phyloP scores from a whole-genome alignment of 805 yeast species.

The Blastobotrys muscicola region DNA sequence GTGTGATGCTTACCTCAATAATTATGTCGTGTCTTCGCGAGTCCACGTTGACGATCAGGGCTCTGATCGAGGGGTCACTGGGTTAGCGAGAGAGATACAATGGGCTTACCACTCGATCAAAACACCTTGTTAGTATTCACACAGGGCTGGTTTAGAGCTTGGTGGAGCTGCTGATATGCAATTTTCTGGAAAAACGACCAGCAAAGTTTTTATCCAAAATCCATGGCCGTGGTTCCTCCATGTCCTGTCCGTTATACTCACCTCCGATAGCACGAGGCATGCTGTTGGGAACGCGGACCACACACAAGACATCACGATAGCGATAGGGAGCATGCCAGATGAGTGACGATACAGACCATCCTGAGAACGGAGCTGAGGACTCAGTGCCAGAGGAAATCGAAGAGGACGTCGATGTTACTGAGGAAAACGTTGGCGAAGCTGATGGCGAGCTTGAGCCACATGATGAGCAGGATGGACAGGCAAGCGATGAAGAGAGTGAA shows the following conservation, averaged over 20 bases:
- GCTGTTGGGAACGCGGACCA: not conserved
- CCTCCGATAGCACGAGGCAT: not conserved
- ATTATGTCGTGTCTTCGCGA: conserved; percentile 64
- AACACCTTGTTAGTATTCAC: conserved; percentile 20
- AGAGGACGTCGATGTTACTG: conserved; percentile 1
- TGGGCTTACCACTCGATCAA: conserved; percentile 26
- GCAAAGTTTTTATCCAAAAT: not conserved
- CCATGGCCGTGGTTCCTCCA: not conserved
- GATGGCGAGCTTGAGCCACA: not conserved
- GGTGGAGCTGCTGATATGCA: no score
- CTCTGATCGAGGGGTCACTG: conserved; percentile 87
- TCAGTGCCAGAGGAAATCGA: not conserved
- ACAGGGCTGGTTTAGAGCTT: no score
- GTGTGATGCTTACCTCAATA: conserved; percentile 34
- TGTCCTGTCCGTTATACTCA: not conserved
- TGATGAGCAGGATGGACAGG: conserved; percentile 10
- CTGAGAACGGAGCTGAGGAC: conserved; percentile 4
- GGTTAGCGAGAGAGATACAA: not conserved
- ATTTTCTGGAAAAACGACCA: no score
- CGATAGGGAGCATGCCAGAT: not conserved
- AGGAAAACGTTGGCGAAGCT: not conserved
- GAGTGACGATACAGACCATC: not conserved
- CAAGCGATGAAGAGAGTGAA: conserved; percentile 15
- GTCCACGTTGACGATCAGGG: conserved; percentile 77
- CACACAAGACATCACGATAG: not conserved